A percentile compares a stretch with the other conserved stretches of the same genome.
Evolutionary conservation across 2,329 filamentous ascomycete genomes (phyloP).

Genomic region (Cladophialophora bantiana): DNA sequence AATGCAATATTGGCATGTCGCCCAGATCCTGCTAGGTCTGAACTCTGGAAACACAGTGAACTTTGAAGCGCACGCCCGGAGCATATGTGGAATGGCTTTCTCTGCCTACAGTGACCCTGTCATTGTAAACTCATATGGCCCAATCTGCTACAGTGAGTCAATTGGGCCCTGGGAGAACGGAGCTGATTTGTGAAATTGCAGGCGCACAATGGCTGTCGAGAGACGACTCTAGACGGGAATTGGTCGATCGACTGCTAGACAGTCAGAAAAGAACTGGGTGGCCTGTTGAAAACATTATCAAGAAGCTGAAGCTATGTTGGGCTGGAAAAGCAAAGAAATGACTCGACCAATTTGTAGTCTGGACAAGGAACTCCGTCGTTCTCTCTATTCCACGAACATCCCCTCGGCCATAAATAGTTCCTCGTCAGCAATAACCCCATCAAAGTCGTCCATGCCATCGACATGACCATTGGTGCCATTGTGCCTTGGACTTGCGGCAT

Average conservation of each 20-base stretch:
- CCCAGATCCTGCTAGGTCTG: slow-evolving; percentile 45
- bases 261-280: slow-evolving; percentile 28
- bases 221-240: slow-evolving; percentile 19
- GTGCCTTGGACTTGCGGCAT: not conserved
- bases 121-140: slow-evolving; percentile 58
- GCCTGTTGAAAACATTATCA: slow-evolving; percentile 18
- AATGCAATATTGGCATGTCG: slow-evolving; percentile 54
- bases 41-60: slow-evolving; percentile 38
- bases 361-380: not conserved
- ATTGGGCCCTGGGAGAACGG: not conserved
- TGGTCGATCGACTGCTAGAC: slow-evolving; percentile 21
- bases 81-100: slow-evolving; percentile 56
- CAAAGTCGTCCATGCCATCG: slow-evolving; percentile 45
- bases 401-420: slow-evolving; percentile 48
- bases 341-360: not conserved
- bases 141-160: slow-evolving; percentile 55
- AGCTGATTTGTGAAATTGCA: not conserved
- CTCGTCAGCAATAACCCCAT: slow-evolving; percentile 49
- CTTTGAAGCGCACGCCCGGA: slow-evolving; percentile 47
- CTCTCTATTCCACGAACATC: slow-evolving; percentile 46
- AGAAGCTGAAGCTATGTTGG: slow-evolving; percentile 23
- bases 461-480: slow-evolving; percentile 35
- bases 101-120: slow-evolving; percentile 53
- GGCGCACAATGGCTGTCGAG: slow-evolving; percentile 23
- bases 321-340: not conserved